phyloP scores from a whole-genome alignment of 371 early-diverging fungal species.

The Phascolomyces articulosus region DNA sequence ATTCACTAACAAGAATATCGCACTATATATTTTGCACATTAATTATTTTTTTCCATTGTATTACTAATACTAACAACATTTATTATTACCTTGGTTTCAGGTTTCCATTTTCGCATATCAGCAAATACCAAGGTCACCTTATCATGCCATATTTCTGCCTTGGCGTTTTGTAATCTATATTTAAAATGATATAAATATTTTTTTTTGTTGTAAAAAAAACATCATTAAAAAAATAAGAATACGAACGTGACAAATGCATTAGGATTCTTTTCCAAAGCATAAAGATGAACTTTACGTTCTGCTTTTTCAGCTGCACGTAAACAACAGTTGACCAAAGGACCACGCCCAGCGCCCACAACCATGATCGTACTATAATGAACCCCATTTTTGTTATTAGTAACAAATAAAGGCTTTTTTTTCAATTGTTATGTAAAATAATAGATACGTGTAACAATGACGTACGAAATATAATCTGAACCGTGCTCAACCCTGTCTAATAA shows the following conservation, averaged over 20 bases:
- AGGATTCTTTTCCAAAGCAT: slow-evolving; percentile 95
- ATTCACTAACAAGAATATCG: slow-evolving; percentile 90
- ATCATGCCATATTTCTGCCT: slow-evolving; percentile 80
- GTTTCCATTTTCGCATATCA: slow-evolving; percentile 91
- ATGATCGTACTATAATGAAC: slow-evolving; percentile 76
- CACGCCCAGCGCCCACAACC: slow-evolving; percentile 85
- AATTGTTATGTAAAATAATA: neutral
- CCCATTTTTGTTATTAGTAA: no score
- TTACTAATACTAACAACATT: neutral
- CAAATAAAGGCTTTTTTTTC: no score
- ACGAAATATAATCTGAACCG: slow-evolving; percentile 44
- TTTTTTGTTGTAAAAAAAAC: no score
- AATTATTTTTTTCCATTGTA: neutral
- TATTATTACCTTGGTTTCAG: slow-evolving; percentile 62
- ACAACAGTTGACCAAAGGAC: slow-evolving; percentile 84
- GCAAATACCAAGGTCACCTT: slow-evolving; percentile 80
- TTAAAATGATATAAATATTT: no score
- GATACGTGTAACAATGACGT: slow-evolving; percentile 15
- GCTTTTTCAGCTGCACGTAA: slow-evolving; percentile 77
- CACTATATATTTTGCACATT: slow-evolving; percentile 42
- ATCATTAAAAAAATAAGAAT: neutral
- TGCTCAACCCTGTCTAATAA: slow-evolving; percentile 57
- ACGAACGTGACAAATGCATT: slow-evolving; percentile 86
- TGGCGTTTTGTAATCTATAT: slow-evolving; percentile 77
- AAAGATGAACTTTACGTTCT: slow-evolving; percentile 65